A percentile compares a stretch with the other conserved stretches of the same genome.
Evolutionary conservation across 805 yeast species (phyloP).

Genomic region (Helenozyma baotianmanensis): DNA sequence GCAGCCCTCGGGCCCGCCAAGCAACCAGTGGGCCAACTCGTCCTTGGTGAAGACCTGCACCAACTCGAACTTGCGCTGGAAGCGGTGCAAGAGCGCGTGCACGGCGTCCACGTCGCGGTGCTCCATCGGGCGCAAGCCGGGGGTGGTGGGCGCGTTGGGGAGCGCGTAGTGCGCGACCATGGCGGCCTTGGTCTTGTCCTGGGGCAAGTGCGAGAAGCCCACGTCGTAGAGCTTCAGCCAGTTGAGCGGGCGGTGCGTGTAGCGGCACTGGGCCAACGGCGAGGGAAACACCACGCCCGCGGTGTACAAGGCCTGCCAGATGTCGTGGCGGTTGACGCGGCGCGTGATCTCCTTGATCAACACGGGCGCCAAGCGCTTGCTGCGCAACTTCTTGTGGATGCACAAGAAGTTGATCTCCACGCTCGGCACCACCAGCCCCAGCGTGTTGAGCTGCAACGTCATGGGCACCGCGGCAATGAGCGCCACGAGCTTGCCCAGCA

Average conservation of each 20-base stretch:
- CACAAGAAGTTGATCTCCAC: slow-evolving; percentile 93
- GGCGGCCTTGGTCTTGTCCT: slow-evolving; percentile 57
- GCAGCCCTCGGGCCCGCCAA: slow-evolving; percentile 43
- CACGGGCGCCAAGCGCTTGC: slow-evolving; percentile 93
- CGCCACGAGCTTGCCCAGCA: slow-evolving; percentile 75
- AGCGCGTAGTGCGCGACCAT: slow-evolving; percentile 62
- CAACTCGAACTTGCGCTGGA: slow-evolving; percentile 67
- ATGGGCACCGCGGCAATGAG: slow-evolving; percentile 91
- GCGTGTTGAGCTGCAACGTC: slow-evolving; percentile 53
- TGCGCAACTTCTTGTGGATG: slow-evolving; percentile 87
- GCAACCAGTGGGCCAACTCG: slow-evolving; percentile 79
- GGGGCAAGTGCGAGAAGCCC: slow-evolving; percentile 82
- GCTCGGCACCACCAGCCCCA: slow-evolving; percentile 45
- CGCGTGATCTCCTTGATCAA: slow-evolving; percentile 92
- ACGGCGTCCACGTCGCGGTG: slow-evolving; percentile 63
- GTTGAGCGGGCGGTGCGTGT: slow-evolving; percentile 89
- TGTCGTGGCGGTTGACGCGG: slow-evolving; percentile 74
- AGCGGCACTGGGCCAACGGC: slow-evolving; percentile 85
- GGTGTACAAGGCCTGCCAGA: slow-evolving; percentile 96
- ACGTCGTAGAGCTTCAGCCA: slow-evolving; percentile 89
- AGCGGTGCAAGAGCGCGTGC: slow-evolving; percentile 51
- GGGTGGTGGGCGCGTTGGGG: slow-evolving; percentile 44
- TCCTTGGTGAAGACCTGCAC: slow-evolving; percentile 62
- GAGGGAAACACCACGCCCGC: slow-evolving; percentile 89
- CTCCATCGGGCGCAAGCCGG: slow-evolving; percentile 57